Evolutionary conservation across 768 basidiomycete species (phyloP), one percentile per base, ranked within the genome.

Genomic region (Boletus reticulatus): DNA sequence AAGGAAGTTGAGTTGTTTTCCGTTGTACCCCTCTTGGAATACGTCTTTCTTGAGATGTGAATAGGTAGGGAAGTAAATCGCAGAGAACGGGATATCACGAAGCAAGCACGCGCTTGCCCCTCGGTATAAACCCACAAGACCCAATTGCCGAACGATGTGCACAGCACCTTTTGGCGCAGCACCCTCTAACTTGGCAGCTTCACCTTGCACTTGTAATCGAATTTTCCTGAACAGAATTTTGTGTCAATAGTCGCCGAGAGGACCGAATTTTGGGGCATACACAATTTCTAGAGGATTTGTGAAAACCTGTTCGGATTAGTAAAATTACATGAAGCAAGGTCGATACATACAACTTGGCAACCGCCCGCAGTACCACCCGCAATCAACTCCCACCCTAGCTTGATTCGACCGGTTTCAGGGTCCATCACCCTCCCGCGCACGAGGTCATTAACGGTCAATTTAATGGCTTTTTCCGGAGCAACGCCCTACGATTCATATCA

Each of bases 211-310:
- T 68, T 97, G 94, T 31, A 96, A 75, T 42, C 95, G 89, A 64
- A 97, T 97, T 81, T 95, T 94, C 45, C 92, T 94, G 59, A 17
- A 60, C 38, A 55, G 5, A 32, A 8, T 16, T 20, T 20, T 20
- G 41, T 38, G 53, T 58, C 5, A 58, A 31, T 6, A 27, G 13
- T 48, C 13, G 46, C 41, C 19, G 1, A 50, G 20, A 37, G 12
- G 17, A 41, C n/a, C 7, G 7, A 41, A 22, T 44, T 34, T 7
- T 17, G 13, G 43, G 14, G 58, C 88, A 58, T 82, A 94, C 92
- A 93, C 91, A 73, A 95, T 95, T 73, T 96, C 94, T 56, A 99
- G 75, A 43, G 97, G 97, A 71, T 98, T 99, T 31, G 97, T 99
- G 69, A 99, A 98, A 51, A 96, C 77, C 94, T 98, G 61, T 14